Base-by-base conservation (phyloP, 768 basidiomycete species). In the Dacryopinax primogenitus region DNA sequence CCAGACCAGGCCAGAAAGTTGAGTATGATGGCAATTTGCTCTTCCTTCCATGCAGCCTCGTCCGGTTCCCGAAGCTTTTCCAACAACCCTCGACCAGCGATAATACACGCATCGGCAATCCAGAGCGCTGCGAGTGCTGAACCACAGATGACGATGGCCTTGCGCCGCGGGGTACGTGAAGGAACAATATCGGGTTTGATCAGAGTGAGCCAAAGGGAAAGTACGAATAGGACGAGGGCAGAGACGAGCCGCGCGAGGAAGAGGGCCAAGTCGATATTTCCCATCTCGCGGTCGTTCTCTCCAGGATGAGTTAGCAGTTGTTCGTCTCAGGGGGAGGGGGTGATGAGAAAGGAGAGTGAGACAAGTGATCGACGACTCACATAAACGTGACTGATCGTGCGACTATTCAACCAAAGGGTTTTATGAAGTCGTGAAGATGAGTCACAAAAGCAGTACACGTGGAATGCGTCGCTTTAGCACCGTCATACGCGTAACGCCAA, bases 1-100 rank as follows among this genome's bases (percentile, higher is more conserved):
- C 89, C 88, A 74, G 91, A 90, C 83, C 84, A 90, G 13, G 86
- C 80, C 7, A 90, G 90, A 45, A 90, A 76, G 11, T 84, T 83
- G 13, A 88, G 86, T 61, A 92, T 77, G 69, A 88, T 89, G 3
- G 85, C 86, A 44, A 83, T 70, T 33, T 90, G 79, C 23, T 30
- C 47, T 15, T 23, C 28, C 15, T n/a, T 74, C 77, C 64, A 15
- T 65, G 64, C 2, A 18, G 61, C 62, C 23, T 41, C 44, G 11
- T 51, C 64, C 23, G 63, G 68, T 58, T 81, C 82, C 89, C 91
- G 91, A 9, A 78, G 67, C 69, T 84, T 83, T 68, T 82, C 78
- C 65, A 91, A 71, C 44, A 92, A 78, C n/a, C 85, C 81, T 71
- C 79, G 82, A 3, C 82, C 76, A 44, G 87, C 82, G 70, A 89